phyloP scores from a whole-genome alignment of 164 flowering plant genomes.

The Magnolia officinalis region DNA sequence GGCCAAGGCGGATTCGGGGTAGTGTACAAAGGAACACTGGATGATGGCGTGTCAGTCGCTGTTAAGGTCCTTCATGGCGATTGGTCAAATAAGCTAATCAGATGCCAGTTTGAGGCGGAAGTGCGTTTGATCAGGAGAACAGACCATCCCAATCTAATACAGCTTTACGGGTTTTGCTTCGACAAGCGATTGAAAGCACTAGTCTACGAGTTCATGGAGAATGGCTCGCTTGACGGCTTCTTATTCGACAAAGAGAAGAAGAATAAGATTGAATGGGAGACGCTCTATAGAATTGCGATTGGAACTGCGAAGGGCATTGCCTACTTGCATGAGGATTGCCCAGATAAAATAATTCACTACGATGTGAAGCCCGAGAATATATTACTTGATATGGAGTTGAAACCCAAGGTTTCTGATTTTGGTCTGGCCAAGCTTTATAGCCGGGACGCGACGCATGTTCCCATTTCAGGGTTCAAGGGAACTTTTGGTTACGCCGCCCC shows the following conservation, averaged over 20 bases:
- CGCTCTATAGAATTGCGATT: constrained; percentile 2
- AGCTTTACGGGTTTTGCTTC: constrained; percentile 9
- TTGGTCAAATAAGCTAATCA: background rate
- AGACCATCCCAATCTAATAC: constrained; percentile 4
- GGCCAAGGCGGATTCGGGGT: constrained; percentile 4
- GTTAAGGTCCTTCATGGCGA: constrained; percentile 5
- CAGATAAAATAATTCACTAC: background rate
- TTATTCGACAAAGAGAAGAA: background rate
- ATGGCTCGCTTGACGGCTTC: constrained; percentile 1
- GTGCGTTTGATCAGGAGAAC: constrained; percentile 6
- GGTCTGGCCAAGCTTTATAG: constrained; percentile 9
- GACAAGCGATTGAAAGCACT: background rate
- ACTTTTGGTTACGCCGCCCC: constrained; percentile 8
- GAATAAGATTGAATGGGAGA: background rate
- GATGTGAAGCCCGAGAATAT: constrained; percentile 10
- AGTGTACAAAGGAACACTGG: constrained; percentile 3
- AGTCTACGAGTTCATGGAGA: constrained; percentile 11
- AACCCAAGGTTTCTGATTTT: constrained; percentile 9
- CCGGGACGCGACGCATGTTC: background rate
- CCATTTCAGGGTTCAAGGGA: constrained; percentile 1
- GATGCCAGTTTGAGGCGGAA: constrained; percentile 6
- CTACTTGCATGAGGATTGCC: constrained; percentile 6
- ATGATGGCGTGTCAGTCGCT: constrained; percentile 1
- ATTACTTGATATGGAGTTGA: constrained; percentile 1
- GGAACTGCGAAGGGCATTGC: constrained; percentile 8